phyloP scores from a whole-genome alignment of 176 grass and related monocot genomes.

The Secale cereale region DNA sequence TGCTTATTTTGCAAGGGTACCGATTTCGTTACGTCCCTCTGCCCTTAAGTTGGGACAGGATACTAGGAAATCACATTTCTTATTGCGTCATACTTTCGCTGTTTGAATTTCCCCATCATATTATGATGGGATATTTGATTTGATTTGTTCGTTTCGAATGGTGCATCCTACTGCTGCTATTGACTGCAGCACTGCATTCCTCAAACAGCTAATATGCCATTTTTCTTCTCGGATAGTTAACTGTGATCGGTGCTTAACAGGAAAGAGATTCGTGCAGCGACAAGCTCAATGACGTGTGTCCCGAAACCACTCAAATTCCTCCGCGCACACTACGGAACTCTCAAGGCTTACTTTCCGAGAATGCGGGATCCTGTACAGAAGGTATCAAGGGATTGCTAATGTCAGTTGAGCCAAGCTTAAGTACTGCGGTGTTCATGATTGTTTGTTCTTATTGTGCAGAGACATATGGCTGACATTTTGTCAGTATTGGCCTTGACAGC shows the following conservation, averaged over 20 bases:
- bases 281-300: slow-evolving; percentile 95
- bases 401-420: neutral
- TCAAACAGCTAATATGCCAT: neutral
- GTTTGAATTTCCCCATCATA: neutral
- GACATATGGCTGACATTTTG: slow-evolving; percentile 75
- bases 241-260: slow-evolving; percentile 19
- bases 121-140: neutral
- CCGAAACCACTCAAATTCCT: slow-evolving; percentile 96
- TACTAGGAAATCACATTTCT: neutral
- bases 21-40: neutral
- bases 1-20: neutral
- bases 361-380: slow-evolving; percentile 72
- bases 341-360: slow-evolving; percentile 64
- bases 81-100: neutral
- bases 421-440: neutral
- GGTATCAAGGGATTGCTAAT: slow-evolving; percentile 34
- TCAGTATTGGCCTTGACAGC: slow-evolving; percentile 89
- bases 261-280: slow-evolving; percentile 84
- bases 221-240: neutral
- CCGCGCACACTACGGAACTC: slow-evolving; percentile 78
- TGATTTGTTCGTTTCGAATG: neutral
- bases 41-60: too few species aligned
- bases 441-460: slow-evolving; percentile 40
- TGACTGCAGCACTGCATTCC: neutral
- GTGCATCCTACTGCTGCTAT: neutral